Base-by-base conservation (phyloP, 2,329 filamentous ascomycete species). In the Lasiodiplodia citricola region DNA sequence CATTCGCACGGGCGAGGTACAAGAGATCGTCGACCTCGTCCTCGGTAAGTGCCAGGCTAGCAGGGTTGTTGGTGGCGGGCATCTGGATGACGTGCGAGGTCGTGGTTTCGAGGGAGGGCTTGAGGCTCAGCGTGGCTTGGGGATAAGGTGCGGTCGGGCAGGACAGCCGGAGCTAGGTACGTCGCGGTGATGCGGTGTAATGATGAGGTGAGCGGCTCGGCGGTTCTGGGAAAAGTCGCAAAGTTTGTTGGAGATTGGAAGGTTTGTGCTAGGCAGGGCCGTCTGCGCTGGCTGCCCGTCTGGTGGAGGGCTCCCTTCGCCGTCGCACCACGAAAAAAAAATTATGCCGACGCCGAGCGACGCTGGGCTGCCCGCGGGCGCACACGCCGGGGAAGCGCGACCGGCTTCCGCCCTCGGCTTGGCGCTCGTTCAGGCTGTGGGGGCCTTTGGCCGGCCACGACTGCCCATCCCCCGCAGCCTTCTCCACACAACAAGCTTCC, bases 1-100 rank as follows among this genome's bases (percentile, higher is more conserved):
- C 94, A 72, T 93, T 93, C 0, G 87, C 86, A 47, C 95, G 92
- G 2, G 94, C 88, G 73, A 93, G 89, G 83, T 97, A 97, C 73
- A 98, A 88, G 72, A 98, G 87, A 81, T 98, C 95, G 79, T 97
- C 94, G 75, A 96, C 91, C 79, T 94, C 88, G 66, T 97, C 94
- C 77, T 92, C 90, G 62, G 87, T 87, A 60, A 95, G 83, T 25
- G 25, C 7, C 16, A 31, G 57, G 18, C 14, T 47, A 31, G 56
- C 57, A 63, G 47, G 44, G 60, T 31, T 52, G 60, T 18, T 11
- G 10, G 47, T n/a, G 44, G 18, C 28, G 44, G 60, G 28, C 60
- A 64, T 64, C 7, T 31, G 18, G 41, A 51, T 35, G 41, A 51
- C 41, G 58, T 63, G 58, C 58, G n/a, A 37, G 58, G 58, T n/a